Conservation (phyloP, 2,329 filamentous ascomycete species). For the Cladophialophora chaetospira region DNA sequence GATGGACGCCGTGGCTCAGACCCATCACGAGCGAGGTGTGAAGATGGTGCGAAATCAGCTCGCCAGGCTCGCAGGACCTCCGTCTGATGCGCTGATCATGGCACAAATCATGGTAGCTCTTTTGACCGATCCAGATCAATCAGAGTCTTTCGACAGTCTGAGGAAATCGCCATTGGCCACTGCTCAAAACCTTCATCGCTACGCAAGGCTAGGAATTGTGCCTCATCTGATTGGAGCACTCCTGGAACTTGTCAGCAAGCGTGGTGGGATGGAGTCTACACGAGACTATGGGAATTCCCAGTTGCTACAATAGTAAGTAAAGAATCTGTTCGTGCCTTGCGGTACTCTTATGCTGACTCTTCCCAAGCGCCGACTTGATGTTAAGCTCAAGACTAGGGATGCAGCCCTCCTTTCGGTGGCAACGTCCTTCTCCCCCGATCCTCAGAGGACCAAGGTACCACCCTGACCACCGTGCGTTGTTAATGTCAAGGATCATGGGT, state of each 20-base stretch:
- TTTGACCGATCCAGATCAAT: slow-evolving; percentile 7
- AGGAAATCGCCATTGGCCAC: slow-evolving; percentile 14
- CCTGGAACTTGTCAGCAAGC: slow-evolving; percentile 4
- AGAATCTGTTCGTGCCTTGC: no score
- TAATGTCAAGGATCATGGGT: slow-evolving; percentile 12
- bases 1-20: slow-evolving; percentile 10
- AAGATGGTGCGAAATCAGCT: slow-evolving; percentile 11
- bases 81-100: slow-evolving; percentile 21
- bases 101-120: slow-evolving; percentile 18
- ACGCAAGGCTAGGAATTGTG: slow-evolving; percentile 9
- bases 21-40: slow-evolving; percentile 12
- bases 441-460: not conserved
- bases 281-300: slow-evolving; percentile 10
- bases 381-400: slow-evolving; percentile 5
- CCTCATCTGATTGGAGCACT: slow-evolving; percentile 13
- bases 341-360: not conserved
- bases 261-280: slow-evolving; percentile 13
- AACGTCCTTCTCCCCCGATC: not conserved
- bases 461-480: slow-evolving; percentile 11
- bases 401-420: slow-evolving; percentile 15
- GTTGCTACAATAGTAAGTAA: slow-evolving; percentile 20
- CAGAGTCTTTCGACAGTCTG: slow-evolving; percentile 3
- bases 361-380: slow-evolving; percentile 16
- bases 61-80: slow-evolving; percentile 3
- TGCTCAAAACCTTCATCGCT: slow-evolving; percentile 18